phyloP scores from a whole-genome alignment of 2,329 filamentous ascomycete species.

The Ascochyta koolunga region DNA sequence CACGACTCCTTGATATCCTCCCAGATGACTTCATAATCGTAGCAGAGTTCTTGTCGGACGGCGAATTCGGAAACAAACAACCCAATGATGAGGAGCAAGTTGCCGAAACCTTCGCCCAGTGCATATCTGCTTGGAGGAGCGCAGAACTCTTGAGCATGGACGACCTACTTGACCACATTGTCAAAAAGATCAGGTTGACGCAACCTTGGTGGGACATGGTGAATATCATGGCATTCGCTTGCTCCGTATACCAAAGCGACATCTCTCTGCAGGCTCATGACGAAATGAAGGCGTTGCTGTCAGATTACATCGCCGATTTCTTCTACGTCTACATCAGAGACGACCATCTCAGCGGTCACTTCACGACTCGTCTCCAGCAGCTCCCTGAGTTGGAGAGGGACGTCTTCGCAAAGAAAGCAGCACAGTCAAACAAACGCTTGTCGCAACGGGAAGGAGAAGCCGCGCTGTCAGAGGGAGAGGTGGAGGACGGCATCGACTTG shows the following conservation, averaged over 20 bases:
- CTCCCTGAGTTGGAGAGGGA: slow-evolving; percentile 27
- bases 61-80: slow-evolving; percentile 25
- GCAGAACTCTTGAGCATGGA: slow-evolving; percentile 30
- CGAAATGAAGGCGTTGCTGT: slow-evolving; percentile 23
- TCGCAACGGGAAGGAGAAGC: not conserved
- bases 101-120: slow-evolving; percentile 22
- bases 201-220: slow-evolving; percentile 8
- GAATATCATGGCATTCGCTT: slow-evolving; percentile 23
- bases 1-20: slow-evolving; percentile 19
- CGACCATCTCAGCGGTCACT: slow-evolving; percentile 8
- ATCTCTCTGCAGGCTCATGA: slow-evolving; percentile 9
- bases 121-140: slow-evolving; percentile 29
- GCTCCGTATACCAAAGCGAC: slow-evolving; percentile 20
- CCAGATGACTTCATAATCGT: slow-evolving; percentile 31
- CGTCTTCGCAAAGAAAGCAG: slow-evolving; percentile 1
- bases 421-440: not conserved
- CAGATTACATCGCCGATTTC: slow-evolving; percentile 27
- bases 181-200: slow-evolving; percentile 24
- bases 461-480: no score
- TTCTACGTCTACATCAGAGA: slow-evolving; percentile 23
- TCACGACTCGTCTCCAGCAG: slow-evolving; percentile 16
- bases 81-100: slow-evolving; percentile 22
- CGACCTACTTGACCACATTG: slow-evolving; percentile 36
- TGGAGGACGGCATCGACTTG: no score
- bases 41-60: slow-evolving; percentile 33